Evolutionary conservation across 495 filamentous ascomycete species (phyloP).

Genomic region (Cercophora scortea): DNA sequence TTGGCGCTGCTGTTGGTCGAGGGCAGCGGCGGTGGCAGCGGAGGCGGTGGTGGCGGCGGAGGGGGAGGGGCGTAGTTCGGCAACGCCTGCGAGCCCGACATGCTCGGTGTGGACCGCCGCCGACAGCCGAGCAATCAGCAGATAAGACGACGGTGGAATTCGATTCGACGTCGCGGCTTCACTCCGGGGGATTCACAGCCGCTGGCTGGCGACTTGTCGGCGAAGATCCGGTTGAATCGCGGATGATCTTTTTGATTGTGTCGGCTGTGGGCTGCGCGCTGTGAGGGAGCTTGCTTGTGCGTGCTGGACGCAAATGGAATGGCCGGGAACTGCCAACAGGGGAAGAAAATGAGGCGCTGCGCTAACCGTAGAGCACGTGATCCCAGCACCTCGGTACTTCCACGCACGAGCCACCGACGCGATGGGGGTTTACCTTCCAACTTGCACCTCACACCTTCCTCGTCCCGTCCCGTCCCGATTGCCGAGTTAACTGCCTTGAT

Average conservation of each 20-base stretch:
- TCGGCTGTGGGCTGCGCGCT: no score
- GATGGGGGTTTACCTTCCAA: no score
- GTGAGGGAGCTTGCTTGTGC: no score
- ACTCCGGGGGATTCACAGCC: slow-evolving; percentile 2
- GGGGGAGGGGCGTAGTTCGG: slow-evolving; percentile 1
- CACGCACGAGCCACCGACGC: no score
- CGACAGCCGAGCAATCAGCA: neutral
- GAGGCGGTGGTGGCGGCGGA: neutral
- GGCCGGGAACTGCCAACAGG: slow-evolving; percentile 9
- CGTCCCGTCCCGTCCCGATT: no score
- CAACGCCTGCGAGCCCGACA: neutral
- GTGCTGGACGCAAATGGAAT: no score
- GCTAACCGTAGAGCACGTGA: no score
- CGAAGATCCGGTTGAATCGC: slow-evolving; percentile 7
- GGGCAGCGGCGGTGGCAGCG: neutral
- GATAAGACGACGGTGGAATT: neutral
- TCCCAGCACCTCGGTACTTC: no score
- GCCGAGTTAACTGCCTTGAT: no score
- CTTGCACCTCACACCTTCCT: no score
- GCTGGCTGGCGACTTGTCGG: slow-evolving; percentile 3
- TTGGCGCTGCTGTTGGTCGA: neutral
- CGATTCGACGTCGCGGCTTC: slow-evolving; percentile 1
- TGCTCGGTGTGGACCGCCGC: neutral
- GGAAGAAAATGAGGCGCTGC: no score
- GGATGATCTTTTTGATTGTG: neutral